Conservation (phyloP, 306 rosid species). For the Argentina anserina region DNA sequence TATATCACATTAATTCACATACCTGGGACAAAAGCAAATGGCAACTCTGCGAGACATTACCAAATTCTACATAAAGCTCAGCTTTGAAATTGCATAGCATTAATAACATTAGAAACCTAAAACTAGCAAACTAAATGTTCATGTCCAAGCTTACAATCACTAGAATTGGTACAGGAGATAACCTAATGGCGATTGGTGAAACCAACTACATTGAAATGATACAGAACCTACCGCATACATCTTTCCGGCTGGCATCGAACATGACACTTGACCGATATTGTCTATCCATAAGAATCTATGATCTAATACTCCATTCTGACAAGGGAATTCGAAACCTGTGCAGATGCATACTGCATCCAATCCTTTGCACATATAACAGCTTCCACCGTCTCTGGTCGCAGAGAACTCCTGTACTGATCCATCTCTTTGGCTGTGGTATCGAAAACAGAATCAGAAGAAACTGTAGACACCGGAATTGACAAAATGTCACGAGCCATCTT, state of each 20-base stretch:
- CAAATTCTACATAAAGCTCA: not conserved
- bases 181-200: slow-evolving; percentile 19
- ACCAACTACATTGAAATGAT: slow-evolving; percentile 24
- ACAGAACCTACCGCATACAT: slow-evolving; percentile 18
- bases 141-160: slow-evolving; percentile 30
- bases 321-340: slow-evolving; percentile 42
- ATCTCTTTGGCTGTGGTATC: slow-evolving; percentile 53
- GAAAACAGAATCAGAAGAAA: slow-evolving; percentile 57
- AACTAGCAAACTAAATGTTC: slow-evolving; percentile 19
- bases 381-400: slow-evolving; percentile 84
- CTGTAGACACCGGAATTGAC: slow-evolving; percentile 63
- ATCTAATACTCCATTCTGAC: slow-evolving; percentile 62
- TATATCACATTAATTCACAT: not conserved
- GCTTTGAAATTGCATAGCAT: not conserved
- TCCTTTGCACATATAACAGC: slow-evolving; percentile 92
- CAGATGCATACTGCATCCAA: slow-evolving; percentile 67
- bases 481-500: slow-evolving; percentile 91
- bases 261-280: slow-evolving; percentile 22
- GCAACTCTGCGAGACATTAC: not conserved
- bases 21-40: not conserved
- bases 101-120: slow-evolving; percentile 15
- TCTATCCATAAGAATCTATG: slow-evolving; percentile 6
- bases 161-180: slow-evolving; percentile 28
- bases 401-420: slow-evolving; percentile 71
- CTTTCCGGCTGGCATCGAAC: slow-evolving; percentile 22